phyloP scores from a whole-genome alignment of 2,329 filamentous ascomycete species.

The Rutstroemia sp. region DNA sequence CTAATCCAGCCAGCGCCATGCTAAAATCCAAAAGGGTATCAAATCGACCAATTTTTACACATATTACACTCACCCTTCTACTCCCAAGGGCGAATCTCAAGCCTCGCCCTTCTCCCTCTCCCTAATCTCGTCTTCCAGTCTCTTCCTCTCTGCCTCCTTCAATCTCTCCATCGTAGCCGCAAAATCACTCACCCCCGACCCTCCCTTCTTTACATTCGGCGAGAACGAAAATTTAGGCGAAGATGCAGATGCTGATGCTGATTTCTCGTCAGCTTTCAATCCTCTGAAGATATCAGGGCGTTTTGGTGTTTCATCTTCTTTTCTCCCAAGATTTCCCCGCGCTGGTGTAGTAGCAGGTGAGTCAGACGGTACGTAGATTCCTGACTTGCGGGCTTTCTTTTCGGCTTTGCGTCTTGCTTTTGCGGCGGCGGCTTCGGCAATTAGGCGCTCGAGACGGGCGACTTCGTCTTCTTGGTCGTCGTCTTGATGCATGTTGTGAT shows the following conservation, averaged over 20 bases:
- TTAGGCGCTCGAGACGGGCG: slow-evolving; percentile 37
- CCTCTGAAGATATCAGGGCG: slow-evolving; percentile 30
- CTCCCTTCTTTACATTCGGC: slow-evolving; percentile 21
- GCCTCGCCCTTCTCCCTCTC: slow-evolving; percentile 33
- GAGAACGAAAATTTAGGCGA: slow-evolving; percentile 29
- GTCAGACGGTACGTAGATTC: slow-evolving; percentile 23
- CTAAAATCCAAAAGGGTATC: slow-evolving; percentile 17
- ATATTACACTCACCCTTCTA: neutral
- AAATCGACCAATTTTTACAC: neutral
- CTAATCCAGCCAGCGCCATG: slow-evolving; percentile 21
- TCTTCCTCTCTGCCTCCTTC: slow-evolving; percentile 47
- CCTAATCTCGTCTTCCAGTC: slow-evolving; percentile 44
- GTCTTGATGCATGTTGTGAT: neutral
- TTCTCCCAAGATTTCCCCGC: slow-evolving; percentile 9
- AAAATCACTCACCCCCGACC: slow-evolving; percentile 26
- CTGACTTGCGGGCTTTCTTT: slow-evolving; percentile 33
- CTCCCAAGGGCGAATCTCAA: neutral
- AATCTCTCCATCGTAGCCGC: slow-evolving; percentile 46
- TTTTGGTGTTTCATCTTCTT: slow-evolving; percentile 26
- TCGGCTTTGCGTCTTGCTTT: slow-evolving; percentile 31
- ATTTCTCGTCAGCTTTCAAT: slow-evolving; percentile 35
- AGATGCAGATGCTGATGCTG: slow-evolving; percentile 23
- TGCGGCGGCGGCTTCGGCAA: slow-evolving; percentile 36
- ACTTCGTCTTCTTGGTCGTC: slow-evolving; percentile 33
- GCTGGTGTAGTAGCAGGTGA: slow-evolving; percentile 13